Evolutionary conservation across 768 basidiomycete genomes (phyloP).

Genomic region (Suillus subluteus): DNA sequence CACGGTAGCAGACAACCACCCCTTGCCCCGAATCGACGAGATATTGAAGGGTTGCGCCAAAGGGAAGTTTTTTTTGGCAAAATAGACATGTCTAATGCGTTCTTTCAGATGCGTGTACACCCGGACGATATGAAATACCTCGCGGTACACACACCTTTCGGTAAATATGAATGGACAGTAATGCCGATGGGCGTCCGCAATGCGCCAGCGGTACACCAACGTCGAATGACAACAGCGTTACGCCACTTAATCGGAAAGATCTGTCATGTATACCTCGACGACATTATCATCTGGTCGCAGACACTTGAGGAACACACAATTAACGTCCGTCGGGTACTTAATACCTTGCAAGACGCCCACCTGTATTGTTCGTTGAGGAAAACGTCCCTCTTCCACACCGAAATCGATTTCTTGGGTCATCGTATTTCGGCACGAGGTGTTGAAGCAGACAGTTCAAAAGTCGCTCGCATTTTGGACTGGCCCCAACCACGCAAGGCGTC

Average conservation of each 20-base stretch:
- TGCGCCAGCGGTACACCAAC: too few species aligned
- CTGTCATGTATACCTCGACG: constrained; percentile 11
- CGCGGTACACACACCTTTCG: too few species aligned
- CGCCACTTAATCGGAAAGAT: too few species aligned
- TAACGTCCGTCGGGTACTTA: constrained; percentile 21
- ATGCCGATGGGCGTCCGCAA: too few species aligned
- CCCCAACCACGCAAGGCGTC: constrained; percentile 26
- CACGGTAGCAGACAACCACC: constrained; percentile 11
- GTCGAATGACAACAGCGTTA: too few species aligned
- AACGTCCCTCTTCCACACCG: constrained; percentile 20
- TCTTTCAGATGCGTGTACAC: too few species aligned
- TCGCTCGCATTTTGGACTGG: constrained; percentile 31
- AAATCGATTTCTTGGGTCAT: constrained; percentile 14
- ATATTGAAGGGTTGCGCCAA: too few species aligned
- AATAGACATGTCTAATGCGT: too few species aligned
- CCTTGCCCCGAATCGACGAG: too few species aligned
- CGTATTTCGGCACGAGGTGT: constrained; percentile 34
- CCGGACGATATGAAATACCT: too few species aligned
- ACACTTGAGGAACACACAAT: constrained; percentile 24
- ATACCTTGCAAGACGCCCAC: constrained; percentile 8
- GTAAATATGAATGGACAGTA: too few species aligned
- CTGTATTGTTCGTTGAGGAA: constrained; percentile 36
- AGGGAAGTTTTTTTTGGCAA: too few species aligned
- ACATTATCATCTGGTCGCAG: constrained; percentile 36
- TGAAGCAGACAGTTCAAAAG: constrained; percentile 17